Evolutionary conservation across 2,329 filamentous ascomycete species (phyloP).

Genomic region (Thelonectria olida): DNA sequence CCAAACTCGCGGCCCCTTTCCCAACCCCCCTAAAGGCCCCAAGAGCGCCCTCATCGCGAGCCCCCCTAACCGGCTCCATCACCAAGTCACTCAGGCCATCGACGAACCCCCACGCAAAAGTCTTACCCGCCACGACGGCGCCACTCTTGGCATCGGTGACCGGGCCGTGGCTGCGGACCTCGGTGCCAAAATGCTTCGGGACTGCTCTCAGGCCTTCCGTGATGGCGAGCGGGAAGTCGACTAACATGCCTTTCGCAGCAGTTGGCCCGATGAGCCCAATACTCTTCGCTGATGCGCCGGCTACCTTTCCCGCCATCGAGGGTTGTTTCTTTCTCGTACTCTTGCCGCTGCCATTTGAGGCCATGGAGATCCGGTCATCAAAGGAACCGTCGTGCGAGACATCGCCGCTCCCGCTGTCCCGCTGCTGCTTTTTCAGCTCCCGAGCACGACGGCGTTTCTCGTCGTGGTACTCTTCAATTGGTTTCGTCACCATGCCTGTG

Average conservation of each 20-base stretch:
- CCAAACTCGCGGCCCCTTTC: not conserved
- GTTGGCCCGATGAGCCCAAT: conserved; percentile 22
- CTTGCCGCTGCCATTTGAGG: too few relatives aligned
- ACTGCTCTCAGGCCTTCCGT: conserved; percentile 26
- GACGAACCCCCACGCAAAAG: conserved; percentile 16
- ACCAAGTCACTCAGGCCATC: conserved; percentile 21
- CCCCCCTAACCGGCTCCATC: conserved; percentile 8
- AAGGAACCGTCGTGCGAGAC: too few relatives aligned
- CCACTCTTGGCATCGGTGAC: conserved; percentile 21
- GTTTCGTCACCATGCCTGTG: conserved; percentile 18
- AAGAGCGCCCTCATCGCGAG: conserved; percentile 7
- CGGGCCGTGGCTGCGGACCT: conserved; percentile 17
- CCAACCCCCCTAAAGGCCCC: conserved; percentile 16
- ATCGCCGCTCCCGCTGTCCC: too few relatives aligned
- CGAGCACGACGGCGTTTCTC: too few relatives aligned
- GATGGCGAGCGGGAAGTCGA: conserved; percentile 25
- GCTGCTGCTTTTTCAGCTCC: too few relatives aligned
- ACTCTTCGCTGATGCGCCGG: too few relatives aligned
- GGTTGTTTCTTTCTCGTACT: too few relatives aligned
- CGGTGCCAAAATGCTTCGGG: conserved; percentile 17
- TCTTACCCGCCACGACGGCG: conserved; percentile 4
- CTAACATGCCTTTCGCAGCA: conserved; percentile 14
- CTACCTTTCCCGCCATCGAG: too few relatives aligned
- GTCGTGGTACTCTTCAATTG: conserved; percentile 19
- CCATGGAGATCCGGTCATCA: too few relatives aligned